Base-by-base conservation (phyloP, 1,284 basidiomycete genomes). In the Caloboletus inedulis region DNA sequence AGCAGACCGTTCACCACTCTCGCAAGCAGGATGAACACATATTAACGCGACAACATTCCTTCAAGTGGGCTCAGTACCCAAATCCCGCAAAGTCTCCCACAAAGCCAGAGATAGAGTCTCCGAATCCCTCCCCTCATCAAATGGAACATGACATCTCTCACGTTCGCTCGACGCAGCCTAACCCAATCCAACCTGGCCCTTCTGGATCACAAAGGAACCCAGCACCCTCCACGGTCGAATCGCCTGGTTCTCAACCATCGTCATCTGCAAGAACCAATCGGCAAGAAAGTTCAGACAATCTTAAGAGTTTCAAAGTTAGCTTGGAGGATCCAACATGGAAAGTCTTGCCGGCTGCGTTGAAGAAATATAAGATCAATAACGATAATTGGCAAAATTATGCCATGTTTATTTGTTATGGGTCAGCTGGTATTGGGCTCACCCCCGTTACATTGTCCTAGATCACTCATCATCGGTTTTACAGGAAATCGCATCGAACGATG, bases 351-450 rank as follows among this genome's bases (percentile, higher is more conserved):
- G 95, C 96, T 0, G 97, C 97, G 16, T 77, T 99, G 59, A 98
- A 98, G 75, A 98, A 98, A 72, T 99, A 99, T 74, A 94, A 94
- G 69, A 98, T 99, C 72, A 89, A 95, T 67, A 95, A 95, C 66
- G 97, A 99, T 62, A 95, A 94, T 69, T 99, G 96, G 95, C 89
- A 93, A 76, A 89, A 93, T 65, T 99, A 99, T 74, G 97, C 96
- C 23, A 89, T 99, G 82, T 99, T 99, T 73, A 98, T 99, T 59
- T 98, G 95, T 65, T 98, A 95, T 69, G 95, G 93, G 14, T 87
- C 89, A 55, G 81, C 92, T 46, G 91, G 93, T 92, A 65, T 62
- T 80, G 72, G 23, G 19, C 18, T 16, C 25, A 29, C 9, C 21
- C 25, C 25, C 12, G 18, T 30, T 9, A 5, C 16, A 18, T 21